A percentile compares a stretch with the other conserved stretches of the same genome.
phyloP scores from a whole-genome alignment of 2,329 filamentous ascomycete genomes.

The Elsinoe ampelina region DNA sequence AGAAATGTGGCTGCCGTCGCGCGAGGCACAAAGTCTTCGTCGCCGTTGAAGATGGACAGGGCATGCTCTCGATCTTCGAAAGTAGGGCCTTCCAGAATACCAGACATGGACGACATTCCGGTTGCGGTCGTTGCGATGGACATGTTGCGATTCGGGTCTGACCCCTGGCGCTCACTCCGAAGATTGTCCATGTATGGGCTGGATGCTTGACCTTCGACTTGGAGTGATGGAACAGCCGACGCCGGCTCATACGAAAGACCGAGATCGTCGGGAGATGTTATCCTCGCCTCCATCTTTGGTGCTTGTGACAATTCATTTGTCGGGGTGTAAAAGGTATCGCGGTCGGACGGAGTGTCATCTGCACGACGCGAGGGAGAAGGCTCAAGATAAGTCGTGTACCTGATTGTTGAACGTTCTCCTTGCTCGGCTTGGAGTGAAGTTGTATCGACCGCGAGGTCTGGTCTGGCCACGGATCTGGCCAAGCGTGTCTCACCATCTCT shows the following conservation, averaged over 20 bases:
- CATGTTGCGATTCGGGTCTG: conserved; percentile 8
- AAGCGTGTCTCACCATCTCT: not conserved
- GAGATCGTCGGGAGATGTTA: conserved; percentile 34
- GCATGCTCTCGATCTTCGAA: conserved; percentile 70
- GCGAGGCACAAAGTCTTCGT: conserved; percentile 70
- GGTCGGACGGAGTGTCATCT: conserved; percentile 7
- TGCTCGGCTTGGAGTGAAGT: not conserved
- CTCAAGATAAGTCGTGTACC: not conserved
- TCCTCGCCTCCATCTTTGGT: conserved; percentile 39
- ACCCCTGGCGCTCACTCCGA: not conserved
- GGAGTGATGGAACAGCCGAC: conserved; percentile 25
- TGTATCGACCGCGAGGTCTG: conserved; percentile 8
- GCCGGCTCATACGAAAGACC: conserved; percentile 31
- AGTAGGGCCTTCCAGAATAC: conserved; percentile 35
- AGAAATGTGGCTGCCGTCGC: conserved; percentile 79
- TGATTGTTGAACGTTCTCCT: not conserved
- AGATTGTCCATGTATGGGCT: conserved; percentile 8
- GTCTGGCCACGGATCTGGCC: not conserved
- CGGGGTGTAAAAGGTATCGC: conserved; percentile 13
- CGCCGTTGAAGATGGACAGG: conserved; percentile 71
- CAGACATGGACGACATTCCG: conserved; percentile 14
- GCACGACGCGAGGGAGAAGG: not conserved
- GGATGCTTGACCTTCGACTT: conserved; percentile 40
- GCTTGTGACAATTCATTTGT: conserved; percentile 22
- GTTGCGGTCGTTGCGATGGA: conserved; percentile 11